These are phyloP conservation scores for Cercophora scortea DNA, from an alignment of 495 filamentous ascomycete genomes.

Conservation along the genomic window DNA sequence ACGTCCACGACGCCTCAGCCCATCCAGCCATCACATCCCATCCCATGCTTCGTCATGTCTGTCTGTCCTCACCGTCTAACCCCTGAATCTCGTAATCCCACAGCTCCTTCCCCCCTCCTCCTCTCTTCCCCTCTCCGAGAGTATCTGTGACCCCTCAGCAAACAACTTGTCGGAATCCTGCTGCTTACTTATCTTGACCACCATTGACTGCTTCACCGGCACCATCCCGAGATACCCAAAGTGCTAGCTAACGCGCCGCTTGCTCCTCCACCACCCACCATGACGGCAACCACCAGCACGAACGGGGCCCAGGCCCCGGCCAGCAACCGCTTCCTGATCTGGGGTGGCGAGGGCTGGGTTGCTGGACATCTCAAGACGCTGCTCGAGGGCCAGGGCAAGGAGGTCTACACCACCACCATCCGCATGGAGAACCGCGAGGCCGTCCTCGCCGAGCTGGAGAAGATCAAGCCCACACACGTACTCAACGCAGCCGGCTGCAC, in stretches of 20 bases:
- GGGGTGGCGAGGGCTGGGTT: constrained; percentile 57
- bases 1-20: no score
- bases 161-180: no score
- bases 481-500: constrained; percentile 58
- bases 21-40: neutral
- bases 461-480: constrained; percentile 53
- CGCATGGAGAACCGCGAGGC: constrained; percentile 55
- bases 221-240: no score
- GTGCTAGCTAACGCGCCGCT: no score
- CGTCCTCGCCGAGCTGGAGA: constrained; percentile 47
- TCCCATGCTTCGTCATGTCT: no score
- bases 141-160: no score
- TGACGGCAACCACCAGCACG: constrained; percentile 18
- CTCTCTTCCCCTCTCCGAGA: no score
- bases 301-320: constrained; percentile 5
- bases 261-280: neutral
- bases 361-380: constrained; percentile 57
- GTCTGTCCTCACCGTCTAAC: no score
- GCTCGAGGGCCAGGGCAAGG: constrained; percentile 52
- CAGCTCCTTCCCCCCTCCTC: no score
- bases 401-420: constrained; percentile 48
- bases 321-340: constrained; percentile 45
- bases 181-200: no score
- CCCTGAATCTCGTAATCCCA: no score
- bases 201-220: no score